Base-by-base conservation (phyloP, 768 basidiomycete genomes). In the Naematelia encephala region DNA sequence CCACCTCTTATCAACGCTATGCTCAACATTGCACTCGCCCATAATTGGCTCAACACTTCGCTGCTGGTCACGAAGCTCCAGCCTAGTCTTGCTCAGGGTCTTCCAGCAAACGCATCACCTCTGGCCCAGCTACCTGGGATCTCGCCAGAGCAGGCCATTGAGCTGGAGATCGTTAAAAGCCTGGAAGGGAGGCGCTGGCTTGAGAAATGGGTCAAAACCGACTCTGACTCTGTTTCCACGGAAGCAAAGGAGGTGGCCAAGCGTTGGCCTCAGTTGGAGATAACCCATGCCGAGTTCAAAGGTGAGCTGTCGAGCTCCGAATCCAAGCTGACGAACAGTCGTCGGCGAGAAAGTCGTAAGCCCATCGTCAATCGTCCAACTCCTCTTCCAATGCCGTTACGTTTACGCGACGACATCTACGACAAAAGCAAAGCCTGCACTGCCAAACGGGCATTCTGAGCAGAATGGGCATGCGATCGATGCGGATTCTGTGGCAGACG, bases 321-420 rank as follows among this genome's bases (percentile, higher is more conserved):
- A 56, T 22, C 21, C 8, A 23, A 19, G 27, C 52, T 68, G 44
- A 59, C 30, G 45, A 21, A 5, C 57, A 91, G 92, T 99, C 53
- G 89, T 91, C 60, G 94, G 90, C 54, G 96, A 99, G 78, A 86
- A 86, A 14, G 78, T 87, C 29, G 84, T 98, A 30, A 88, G 89
- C 0, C 92, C 94, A 0, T 87, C 88, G 1, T 85, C 94, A 0
- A 87, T 97, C 62, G 89, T 96, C 23, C 87, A 86, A 70, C 83
- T 97, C 42, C 81, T 89, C 27, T 83, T 94, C 76, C 91, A 92
- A 76, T 81, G 92, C 19, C 87, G 89, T 16, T 69, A 96, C 46
- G 78, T 81, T 22, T 85, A 85, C 4, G 87, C 87, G 21, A 61
- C 65, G 4, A 62, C 74, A 12, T 44, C 73, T 2, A 42, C 47